Evolutionary conservation across 1,139 yeast species (phyloP).

Genomic region (Blastobotrys ciferrii): DNA sequence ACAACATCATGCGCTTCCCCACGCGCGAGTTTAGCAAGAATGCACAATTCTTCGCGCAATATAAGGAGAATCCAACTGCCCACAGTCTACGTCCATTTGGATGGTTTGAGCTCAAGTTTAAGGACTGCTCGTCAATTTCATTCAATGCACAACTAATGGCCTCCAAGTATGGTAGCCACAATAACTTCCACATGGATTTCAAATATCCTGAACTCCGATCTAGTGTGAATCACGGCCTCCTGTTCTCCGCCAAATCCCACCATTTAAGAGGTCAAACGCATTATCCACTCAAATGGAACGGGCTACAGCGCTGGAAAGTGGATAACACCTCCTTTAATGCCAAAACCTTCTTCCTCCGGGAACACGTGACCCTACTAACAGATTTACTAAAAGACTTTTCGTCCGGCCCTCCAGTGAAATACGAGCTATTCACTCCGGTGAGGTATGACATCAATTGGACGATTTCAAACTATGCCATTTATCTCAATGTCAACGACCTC

Average conservation of each 20-base stretch:
- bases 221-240: conserved; percentile 83
- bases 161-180: conserved; percentile 57
- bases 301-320: conserved; percentile 66
- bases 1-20: conserved; percentile 73
- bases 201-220: conserved; percentile 65
- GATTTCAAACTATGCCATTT: conserved; percentile 55
- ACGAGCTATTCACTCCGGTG: conserved; percentile 73
- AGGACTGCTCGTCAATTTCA: conserved; percentile 51
- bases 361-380: conserved; percentile 71
- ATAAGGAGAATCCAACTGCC: conserved; percentile 38
- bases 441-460: conserved; percentile 63
- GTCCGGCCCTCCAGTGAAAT: conserved; percentile 66
- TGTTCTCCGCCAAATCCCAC: conserved; percentile 64
- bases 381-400: conserved; percentile 78
- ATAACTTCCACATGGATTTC: conserved; percentile 50
- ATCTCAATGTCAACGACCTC: conserved; percentile 76
- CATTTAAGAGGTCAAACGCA: conserved; percentile 55
- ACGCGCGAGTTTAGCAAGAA: conserved; percentile 84
- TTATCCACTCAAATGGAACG: conserved; percentile 82
- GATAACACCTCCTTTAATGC: conserved; percentile 52
- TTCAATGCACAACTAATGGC: conserved; percentile 54
- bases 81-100: conserved; percentile 68
- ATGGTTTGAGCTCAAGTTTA: conserved; percentile 78
- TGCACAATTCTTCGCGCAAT: conserved; percentile 37
- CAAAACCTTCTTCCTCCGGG: conserved; percentile 70